Percentiles rank a stretch among this genome's conserved stretches.
Evolutionary conservation across 2,329 filamentous ascomycete genomes (phyloP).

Genomic region (Beauveria medogensis): DNA sequence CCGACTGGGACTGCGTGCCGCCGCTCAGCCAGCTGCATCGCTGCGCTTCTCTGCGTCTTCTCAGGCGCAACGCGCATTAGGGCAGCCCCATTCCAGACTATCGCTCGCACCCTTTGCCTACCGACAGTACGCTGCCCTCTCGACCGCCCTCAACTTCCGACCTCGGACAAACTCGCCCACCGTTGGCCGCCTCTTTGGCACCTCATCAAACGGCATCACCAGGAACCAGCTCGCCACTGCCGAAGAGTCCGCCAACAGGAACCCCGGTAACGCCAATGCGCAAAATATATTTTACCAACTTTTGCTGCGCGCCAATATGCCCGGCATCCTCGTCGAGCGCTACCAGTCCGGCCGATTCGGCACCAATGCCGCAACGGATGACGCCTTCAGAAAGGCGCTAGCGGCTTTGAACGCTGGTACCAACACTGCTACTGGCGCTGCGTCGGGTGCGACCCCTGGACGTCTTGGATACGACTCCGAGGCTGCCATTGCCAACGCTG

Average conservation of each 20-base stretch:
- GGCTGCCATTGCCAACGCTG: conserved; percentile 22
- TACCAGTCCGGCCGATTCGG: conserved; percentile 84
- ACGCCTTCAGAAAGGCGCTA: conserved; percentile 70
- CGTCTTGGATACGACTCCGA: conserved; percentile 23
- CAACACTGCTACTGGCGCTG: conserved; percentile 18
- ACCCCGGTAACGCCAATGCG: conserved; percentile 75
- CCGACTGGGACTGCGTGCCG: conserved; percentile 9
- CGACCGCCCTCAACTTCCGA: neutral
- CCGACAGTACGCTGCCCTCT: neutral
- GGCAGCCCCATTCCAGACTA: neutral
- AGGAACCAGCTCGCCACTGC: conserved; percentile 69
- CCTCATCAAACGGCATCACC: conserved; percentile 40
- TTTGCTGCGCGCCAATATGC: conserved; percentile 85
- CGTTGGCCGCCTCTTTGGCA: conserved; percentile 30
- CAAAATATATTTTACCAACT: conserved; percentile 94
- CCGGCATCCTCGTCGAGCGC: conserved; percentile 82
- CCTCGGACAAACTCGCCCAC: neutral
- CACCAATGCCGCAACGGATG: conserved; percentile 67
- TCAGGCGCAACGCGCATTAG: neutral
- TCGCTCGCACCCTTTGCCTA: neutral
- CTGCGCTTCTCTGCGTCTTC: neutral
- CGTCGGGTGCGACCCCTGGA: conserved; percentile 16
- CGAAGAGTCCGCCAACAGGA: conserved; percentile 89
- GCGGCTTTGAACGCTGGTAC: conserved; percentile 24
- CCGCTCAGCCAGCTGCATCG: neutral